Evolutionary conservation across 768 basidiomycete species (phyloP), one percentile per base, ranked within the genome.

Genomic region (Serendipita indica): DNA sequence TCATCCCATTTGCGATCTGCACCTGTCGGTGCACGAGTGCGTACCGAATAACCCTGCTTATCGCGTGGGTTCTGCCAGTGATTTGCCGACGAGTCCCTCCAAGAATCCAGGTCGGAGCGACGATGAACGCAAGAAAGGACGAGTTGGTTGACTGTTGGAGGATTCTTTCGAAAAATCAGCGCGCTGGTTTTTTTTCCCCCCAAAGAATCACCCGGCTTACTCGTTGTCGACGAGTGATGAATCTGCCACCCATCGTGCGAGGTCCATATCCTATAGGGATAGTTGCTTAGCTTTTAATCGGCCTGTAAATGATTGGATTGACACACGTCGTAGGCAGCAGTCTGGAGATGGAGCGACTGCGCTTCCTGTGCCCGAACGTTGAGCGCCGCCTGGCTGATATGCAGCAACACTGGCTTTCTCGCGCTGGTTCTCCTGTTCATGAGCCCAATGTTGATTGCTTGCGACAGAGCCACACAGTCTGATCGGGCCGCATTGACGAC

Each of bases 211-310:
- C 27, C 18, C n/a, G 5, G 32, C 49, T 4, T 54, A 54, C 49
- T 54, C 25, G 22, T 33, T 27, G n/a, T 54, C 49, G 7, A 54
- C 49, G 49, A 54, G 49, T 27, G 49, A n/a, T 54, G 49, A 30
- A 25, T n/a, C 32, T 28, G 49, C 22, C 49, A 54, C n/a, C 25
- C 49, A 54, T 54, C 32, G 22, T 18, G 32, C 2, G 49, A n/a
- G n/a, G 32, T 54, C 32, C 20, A 54, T 16, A 28, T 54, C 49
- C 32, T 33, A 30, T 54, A 20, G 25, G n/a, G 32, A 20, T 30
- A n/a, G 41, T n/a, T 25, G 7, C 41, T 18, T 12, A 33, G 7
- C 10, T 28, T 28, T 30, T 22, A 54, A 32, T 27, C 35, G n/a
- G 35, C 22, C 43, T 12, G 12, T 7, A 14, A 27, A 46, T 7